Evolutionary conservation across 2,329 filamentous ascomycete genomes (phyloP), one percentile per base, ranked within the genome.

Genomic region (Hypoxylon sp.): DNA sequence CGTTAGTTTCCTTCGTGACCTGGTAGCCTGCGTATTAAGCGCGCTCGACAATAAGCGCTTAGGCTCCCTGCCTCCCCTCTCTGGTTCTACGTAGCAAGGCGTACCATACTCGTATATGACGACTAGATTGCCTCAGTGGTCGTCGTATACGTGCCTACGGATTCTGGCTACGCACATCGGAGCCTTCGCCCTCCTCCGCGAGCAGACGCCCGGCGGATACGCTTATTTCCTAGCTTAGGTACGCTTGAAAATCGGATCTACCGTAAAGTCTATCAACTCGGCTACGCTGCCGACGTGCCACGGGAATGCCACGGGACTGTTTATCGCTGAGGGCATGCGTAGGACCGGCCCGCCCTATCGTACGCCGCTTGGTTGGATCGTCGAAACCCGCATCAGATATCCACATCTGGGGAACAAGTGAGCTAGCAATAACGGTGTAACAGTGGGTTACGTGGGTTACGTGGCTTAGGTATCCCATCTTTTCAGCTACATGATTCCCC

Each of bases 341-440:
- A 63, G 60, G 60, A 60, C 58, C 60, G 60, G 60, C 53, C 60
- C 60, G 60, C 60, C n/a, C 60, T 55, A 60, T 63, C 47, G 57
- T 48, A 52, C 48, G 60, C 56, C 56, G 60, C 21, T 42, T 63
- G 41, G 53, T 46, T 60, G 60, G 60, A 60, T 60, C 49, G 41
- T 53, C 47, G 33, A 40, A 35, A 41, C 45, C 35, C 43, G 35
- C 27, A 23, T 35, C 24, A n/a, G 18, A 35, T 58, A 42, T 29
- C 33, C 45, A 53, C 17, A 26, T 31, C 21, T 55, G 45, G 40
- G 33, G 49, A 41, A 40, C n/a, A n/a, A 27, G 47, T 24, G 24
- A 29, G 20, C 43, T 21, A 48, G 27, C 27, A 29, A 10, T 29
- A n/a, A 33, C 13, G 31, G n/a, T 35, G 31, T 17, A 18, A 9